Percentiles rank a stretch among this genome's conserved stretches.
These are phyloP conservation scores for Fusarium humuli DNA, from an alignment of 2,329 filamentous ascomycete species.

Conservation along the genomic window DNA sequence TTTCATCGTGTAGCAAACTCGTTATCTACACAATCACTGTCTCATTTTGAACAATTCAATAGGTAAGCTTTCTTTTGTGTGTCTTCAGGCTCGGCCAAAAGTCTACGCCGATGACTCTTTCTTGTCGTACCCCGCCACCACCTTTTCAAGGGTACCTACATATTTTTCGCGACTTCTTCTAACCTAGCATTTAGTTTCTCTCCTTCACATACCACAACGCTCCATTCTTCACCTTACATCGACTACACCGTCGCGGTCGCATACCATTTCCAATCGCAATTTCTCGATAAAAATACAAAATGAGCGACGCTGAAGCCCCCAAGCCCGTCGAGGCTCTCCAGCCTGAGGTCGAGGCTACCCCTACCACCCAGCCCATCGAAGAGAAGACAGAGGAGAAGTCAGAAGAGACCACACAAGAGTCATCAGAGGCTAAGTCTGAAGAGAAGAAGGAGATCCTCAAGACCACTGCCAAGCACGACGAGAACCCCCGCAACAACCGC, in stretches of 20 bases:
- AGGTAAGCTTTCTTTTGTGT: slow-evolving; percentile 29
- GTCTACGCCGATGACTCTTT: slow-evolving; percentile 44
- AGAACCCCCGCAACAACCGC: slow-evolving; percentile 65
- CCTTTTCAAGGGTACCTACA: slow-evolving; percentile 23
- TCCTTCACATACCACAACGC: slow-evolving; percentile 4
- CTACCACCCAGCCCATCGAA: slow-evolving; percentile 43
- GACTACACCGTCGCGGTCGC: slow-evolving; percentile 26
- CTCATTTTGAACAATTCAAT: background rate
- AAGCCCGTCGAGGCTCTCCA: slow-evolving; percentile 55
- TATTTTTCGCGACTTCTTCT: slow-evolving; percentile 42
- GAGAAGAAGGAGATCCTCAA: slow-evolving; percentile 55
- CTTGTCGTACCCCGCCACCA: slow-evolving; percentile 46
- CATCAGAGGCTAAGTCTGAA: slow-evolving; percentile 38
- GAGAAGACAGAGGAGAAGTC: slow-evolving; percentile 44
- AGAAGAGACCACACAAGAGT: slow-evolving; percentile 47
- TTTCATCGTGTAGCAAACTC: slow-evolving; percentile 15
- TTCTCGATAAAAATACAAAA: slow-evolving; percentile 42
- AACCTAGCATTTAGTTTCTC: slow-evolving; percentile 29
- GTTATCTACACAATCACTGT: background rate
- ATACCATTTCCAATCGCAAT: slow-evolving; percentile 4
- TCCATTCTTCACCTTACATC: slow-evolving; percentile 3
- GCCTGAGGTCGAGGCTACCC: slow-evolving; percentile 46
- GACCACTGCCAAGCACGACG: slow-evolving; percentile 57
- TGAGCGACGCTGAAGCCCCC: slow-evolving; percentile 56
- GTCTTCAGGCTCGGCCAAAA: background rate